A percentile compares a stretch with the other conserved stretches of the same genome.
Evolutionary conservation across 73 alveolate genomes (phyloP).

Genomic region (Paraurostyla sp.): DNA sequence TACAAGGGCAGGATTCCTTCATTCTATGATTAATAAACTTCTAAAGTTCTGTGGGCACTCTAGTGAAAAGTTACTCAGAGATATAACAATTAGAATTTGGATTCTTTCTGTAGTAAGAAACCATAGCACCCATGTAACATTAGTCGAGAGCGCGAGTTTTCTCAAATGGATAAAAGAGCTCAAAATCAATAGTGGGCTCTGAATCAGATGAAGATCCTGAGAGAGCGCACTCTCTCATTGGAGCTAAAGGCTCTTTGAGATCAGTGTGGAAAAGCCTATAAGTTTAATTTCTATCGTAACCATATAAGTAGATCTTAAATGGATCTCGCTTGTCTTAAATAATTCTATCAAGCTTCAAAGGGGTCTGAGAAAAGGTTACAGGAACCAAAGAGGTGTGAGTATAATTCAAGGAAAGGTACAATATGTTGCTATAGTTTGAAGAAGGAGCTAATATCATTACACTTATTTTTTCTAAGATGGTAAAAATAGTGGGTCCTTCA

Average conservation of each 20-base stretch:
- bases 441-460: neutral
- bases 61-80: neutral
- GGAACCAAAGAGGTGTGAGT: neutral
- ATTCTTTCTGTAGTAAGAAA: constrained; percentile 17
- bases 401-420: neutral
- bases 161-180: constrained; percentile 11
- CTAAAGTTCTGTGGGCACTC: neutral
- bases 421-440: neutral
- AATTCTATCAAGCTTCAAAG: no score
- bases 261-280: no score
- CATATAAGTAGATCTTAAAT: no score
- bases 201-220: neutral
- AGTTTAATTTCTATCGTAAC: no score
- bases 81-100: neutral
- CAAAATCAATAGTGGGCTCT: neutral
- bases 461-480: neutral
- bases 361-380: no score
- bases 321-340: no score
- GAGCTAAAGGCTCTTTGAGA: no score
- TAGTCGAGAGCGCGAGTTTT: neutral
- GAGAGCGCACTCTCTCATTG: no score
- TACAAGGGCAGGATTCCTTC: neutral
- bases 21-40: neutral
- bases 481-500: neutral
- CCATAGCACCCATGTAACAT: constrained; percentile 34